Percentiles rank a stretch among this genome's conserved stretches.
phyloP scores from a whole-genome alignment of 306 rosid genomes.

The Vigna radiata region DNA sequence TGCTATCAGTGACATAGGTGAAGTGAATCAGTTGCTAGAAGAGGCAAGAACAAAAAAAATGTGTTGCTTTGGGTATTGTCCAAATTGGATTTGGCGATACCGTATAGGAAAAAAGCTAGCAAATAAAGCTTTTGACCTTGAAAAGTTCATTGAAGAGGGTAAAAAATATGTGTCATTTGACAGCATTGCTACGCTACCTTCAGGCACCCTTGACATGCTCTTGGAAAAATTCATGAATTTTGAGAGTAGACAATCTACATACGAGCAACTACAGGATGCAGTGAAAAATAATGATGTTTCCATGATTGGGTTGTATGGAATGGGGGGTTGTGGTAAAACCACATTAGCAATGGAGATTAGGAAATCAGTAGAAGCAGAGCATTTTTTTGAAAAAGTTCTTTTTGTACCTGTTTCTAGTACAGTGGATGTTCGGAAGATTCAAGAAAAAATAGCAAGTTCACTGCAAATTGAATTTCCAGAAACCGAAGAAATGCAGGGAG shows the following conservation, averaged over 20 bases:
- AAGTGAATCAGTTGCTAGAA: too few relatives aligned
- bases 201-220: too few relatives aligned
- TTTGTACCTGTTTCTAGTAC: conserved; percentile 18
- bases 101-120: too few relatives aligned
- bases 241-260: not conserved
- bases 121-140: too few relatives aligned
- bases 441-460: conserved; percentile 7
- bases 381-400: conserved; percentile 27
- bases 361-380: not conserved
- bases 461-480: not conserved
- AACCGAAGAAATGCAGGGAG: not conserved
- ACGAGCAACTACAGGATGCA: conserved; percentile 10
- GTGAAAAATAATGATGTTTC: not conserved
- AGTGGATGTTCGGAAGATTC: conserved; percentile 2
- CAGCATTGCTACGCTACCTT: too few relatives aligned
- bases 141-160: too few relatives aligned
- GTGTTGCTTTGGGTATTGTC: too few relatives aligned
- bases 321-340: conserved; percentile 40
- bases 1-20: rapidly evolving
- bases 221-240: not conserved
- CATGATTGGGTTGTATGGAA: conserved; percentile 37
- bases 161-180: too few relatives aligned
- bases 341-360: conserved; percentile 4
- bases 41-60: too few relatives aligned
- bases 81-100: too few relatives aligned